Evolutionary conservation across 352 stramenopile species (phyloP), one percentile per base, ranked within the genome.

Genomic region (Phytophthora sp.): DNA sequence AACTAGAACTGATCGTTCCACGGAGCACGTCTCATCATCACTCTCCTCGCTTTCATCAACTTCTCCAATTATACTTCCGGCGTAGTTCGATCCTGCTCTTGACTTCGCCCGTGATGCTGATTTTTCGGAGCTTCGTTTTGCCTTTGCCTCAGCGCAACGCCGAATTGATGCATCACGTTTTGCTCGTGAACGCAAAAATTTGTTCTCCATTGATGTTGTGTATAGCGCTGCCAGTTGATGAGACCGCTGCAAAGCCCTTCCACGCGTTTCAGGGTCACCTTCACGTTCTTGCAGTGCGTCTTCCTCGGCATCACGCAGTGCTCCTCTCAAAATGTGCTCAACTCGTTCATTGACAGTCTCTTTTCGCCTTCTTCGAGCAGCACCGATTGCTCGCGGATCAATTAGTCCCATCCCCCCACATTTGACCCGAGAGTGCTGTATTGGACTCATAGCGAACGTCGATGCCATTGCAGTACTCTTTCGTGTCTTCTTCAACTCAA

Each of bases 331-430:
- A 44, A 90, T 90, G 20, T 74, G 72, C 42, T 88, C 78, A 13
- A 90, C 70, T 17, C 74, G 74, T 42, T 90, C 81, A 37, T 90
- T 90, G 5, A 90, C 81, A 4, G 81, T 90, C 58, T 87, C 81
- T 61, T 90, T 88, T 24, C 80, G 70, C 9, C 69, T 63, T 26
- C 38, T 50, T 46, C 54, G 62, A 27, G 12, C 23, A 5, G 46
- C 45, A 63, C 24, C 45, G 13, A 54, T 37, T 3, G 15, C 32
- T 5, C 17, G 28, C 27, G 53, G 37, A 18, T 56, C 43, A 37
- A 45, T 24, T 17, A 27, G 17, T 11, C 3, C 30, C 30, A n/a
- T 20, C 15, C 20, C 28, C 3, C 13, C n/a, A n/a, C 37, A 27
- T 11, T 49, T 64, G 21, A 46, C 26, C 5, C 28, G 31, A 35